Evolutionary conservation across 2,329 filamentous ascomycete genomes (phyloP), one percentile per base, ranked within the genome.

Genomic region (Microsporum audouinii): DNA sequence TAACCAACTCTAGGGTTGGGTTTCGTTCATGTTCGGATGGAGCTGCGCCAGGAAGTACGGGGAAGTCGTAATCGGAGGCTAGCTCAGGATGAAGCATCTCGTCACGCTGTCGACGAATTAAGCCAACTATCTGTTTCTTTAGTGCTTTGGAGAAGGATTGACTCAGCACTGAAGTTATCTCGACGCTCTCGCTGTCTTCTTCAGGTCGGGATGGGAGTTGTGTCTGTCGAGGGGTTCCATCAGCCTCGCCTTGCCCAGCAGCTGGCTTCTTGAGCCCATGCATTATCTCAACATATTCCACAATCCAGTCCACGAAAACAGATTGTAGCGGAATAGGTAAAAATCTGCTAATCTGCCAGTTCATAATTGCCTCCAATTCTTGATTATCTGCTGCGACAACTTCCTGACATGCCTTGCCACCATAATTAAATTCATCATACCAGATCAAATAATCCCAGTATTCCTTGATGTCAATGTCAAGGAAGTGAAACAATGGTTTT

Each of bases 401-500:
- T 68, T 94, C 84, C 57, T 87, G 84, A 66, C 90, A 96, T 2
- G 89, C 94, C 70, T 95, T 95, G 63, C 94, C 94, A 60, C 94
- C 95, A 69, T 97, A 97, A 78, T 99, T 99, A 80, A 92, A 96
- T 74, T 96, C 90, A 68, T 99, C 94, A 67, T 97, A 97, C 94
- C 94, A 99, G 2, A 96, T 86, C 0, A 99, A 84, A 69, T 96
- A 97, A 73, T 99, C 94, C 94, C 94, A 99, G 74, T 96, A 99
- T 72, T 99, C 94, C 67, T 92, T 96, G 73, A 99, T 94, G 68
- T 96, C 89, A 2, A 99, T 80, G 68, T 99, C 94, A 65, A 99
- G 85, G 71, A 99, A 99, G 73, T 96, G 89, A 76, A 99, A 99
- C 0, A 96, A 82, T 0, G 94, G 91, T 70, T 96, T 96, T 61